Base-by-base conservation (phyloP, 306 rosid genomes). In the Styphnolobium japonicum region DNA sequence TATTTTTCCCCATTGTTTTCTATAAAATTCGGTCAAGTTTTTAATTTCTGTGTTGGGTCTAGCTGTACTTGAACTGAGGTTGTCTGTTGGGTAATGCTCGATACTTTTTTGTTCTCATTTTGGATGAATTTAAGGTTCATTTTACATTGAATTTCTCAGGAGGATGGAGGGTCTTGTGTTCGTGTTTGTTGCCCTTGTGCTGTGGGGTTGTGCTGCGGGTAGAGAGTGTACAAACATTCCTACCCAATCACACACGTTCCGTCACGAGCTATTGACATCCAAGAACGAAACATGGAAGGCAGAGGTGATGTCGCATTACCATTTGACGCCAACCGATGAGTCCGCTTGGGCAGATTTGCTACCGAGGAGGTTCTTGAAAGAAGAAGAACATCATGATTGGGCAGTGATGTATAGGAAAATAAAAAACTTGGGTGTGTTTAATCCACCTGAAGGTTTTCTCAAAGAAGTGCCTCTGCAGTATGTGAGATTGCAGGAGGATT, bases 241-340 rank as follows among this genome's bases (percentile, higher is more conserved):
- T 29, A 81, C 93, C 11, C 79, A 73, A 31, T 87, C 98, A 1
- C 98, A 94, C 81, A 80, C 89, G 2, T 34, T 83, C 9, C 75
- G 88, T 15, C 36, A 83, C 31, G 82, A 74, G 39, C 71, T 92
- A 0, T 72, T 70, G 23, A 31, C 84, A 23, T 89, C 97, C 2
- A 75, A 73, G n/a, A 92, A 94, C 39, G 91, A 81, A 25, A 89
- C 90, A 12, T 83, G 85, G 92, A 86, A 86, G 81, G 3, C 49
- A 11, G 92, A 91, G 78, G 73, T 88, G 74, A 79, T 88, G 76
- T 77, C 93, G 27, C 86, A 86, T 66, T 87, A 83, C 82, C 97
- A 94, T 37, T 73, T 88, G 87, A 93, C 89, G 6, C 93, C 95
- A 37, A 86, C 90, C 2, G 94, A 94, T 87, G 97, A 92, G 2